Evolutionary conservation across 495 filamentous ascomycete species (phyloP), one percentile per base, ranked within the genome.

Genomic region (Tuber brumale): DNA sequence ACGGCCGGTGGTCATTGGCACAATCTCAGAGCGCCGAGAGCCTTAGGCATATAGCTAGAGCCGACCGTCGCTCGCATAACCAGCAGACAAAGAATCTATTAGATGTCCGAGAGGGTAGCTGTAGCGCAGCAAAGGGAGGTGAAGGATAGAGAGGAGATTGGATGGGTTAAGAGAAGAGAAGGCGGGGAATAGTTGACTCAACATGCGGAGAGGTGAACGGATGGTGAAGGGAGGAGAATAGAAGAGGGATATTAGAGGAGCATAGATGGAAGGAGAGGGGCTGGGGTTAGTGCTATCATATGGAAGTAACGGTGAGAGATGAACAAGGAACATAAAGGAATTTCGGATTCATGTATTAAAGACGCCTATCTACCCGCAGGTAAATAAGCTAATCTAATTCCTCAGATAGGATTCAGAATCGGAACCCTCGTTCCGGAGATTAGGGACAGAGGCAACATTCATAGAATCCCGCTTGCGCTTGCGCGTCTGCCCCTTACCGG

Each of bases 401-500:
- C 45, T 48, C 45, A 21, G 45, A 19, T 2, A 48, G 18, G 18
- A 48, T 48, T 48, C 45, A 48, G 45, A 48, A 48, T 48, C 19
- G 19, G 45, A 21, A 7, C 45, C 18, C 45, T 48, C 45, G 45
- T 48, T 21, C 45, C 45, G 18, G 45, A 48, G 45, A 21, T 48
- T 3, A 48, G 45, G 19, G 45, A 48, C 1, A 48, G 45, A 48
- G 0, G 18, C 45, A 21, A 0, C 45, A 48, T 48, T 48, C 45
- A 48, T 5, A 21, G 19, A 21, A 21, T 21, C 19, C 1, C 19
- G 45, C 18, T 21, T 48, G 18, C 45, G 45, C 45, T 48, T 48
- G 45, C 45, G 45, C 19, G 2, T 21, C 85, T 37, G 76, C 70
- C 7, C 44, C 21, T 1, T n/a, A 23, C 19, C 46, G 19, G 21